Evolutionary conservation across 176 grass and related monocot genomes (phyloP).

Genomic region (Otatea glauca): DNA sequence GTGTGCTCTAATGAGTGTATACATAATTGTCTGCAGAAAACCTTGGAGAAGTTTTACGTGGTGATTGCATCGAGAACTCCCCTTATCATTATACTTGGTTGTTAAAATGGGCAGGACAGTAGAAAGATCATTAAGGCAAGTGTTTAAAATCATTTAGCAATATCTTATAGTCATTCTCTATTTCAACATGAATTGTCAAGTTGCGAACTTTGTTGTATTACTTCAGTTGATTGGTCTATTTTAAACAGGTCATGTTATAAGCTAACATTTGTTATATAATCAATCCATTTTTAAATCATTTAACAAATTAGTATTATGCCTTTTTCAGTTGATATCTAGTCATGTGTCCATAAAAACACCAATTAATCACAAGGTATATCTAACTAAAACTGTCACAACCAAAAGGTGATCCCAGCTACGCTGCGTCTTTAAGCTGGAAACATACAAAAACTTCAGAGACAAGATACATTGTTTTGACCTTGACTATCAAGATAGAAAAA

Average conservation of each 20-base stretch:
- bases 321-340: constrained; percentile 16
- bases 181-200: constrained; percentile 13
- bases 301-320: background rate
- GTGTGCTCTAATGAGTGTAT: too few relatives aligned
- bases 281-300: background rate
- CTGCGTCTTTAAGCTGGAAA: constrained; percentile 93
- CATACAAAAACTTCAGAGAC: constrained; percentile 34
- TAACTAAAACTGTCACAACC: constrained; percentile 3
- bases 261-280: constrained; percentile 15
- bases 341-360: background rate
- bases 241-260: constrained; percentile 9
- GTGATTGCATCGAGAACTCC: too few relatives aligned
- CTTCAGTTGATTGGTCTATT: background rate
- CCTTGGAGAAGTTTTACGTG: too few relatives aligned
- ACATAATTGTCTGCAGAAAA: too few relatives aligned
- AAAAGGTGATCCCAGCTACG: constrained; percentile 41
- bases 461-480: constrained; percentile 16
- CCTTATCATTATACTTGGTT: too few relatives aligned
- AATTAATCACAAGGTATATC: constrained; percentile 11
- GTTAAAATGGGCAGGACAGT: too few relatives aligned
- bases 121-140: too few relatives aligned
- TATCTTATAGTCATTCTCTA: background rate
- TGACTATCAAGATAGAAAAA: constrained; percentile 30
- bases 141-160: too few relatives aligned
- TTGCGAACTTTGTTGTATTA: background rate